phyloP scores from a whole-genome alignment of 352 stramenopile species.

The Phytophthora citrophthora region DNA sequence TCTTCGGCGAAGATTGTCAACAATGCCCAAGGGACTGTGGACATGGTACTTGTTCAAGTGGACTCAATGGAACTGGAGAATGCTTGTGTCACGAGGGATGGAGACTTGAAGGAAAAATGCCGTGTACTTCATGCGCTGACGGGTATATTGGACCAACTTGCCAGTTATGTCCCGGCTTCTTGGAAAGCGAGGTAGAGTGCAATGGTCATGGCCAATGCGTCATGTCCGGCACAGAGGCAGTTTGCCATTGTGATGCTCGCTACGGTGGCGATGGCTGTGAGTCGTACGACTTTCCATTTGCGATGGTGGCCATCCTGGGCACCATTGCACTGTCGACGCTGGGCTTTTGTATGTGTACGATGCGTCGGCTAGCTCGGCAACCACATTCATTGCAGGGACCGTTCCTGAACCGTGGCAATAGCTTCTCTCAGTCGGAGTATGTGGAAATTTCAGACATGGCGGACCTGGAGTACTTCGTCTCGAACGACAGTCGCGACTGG shows the following conservation, averaged over 20 bases:
- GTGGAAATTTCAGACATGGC: constrained; percentile 88
- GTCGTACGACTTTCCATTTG: constrained; percentile 86
- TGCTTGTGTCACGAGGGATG: constrained; percentile 83
- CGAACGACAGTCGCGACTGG: constrained; percentile 88
- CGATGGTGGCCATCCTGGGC: constrained; percentile 81
- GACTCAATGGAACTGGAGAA: constrained; percentile 76
- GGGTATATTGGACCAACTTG: constrained; percentile 81
- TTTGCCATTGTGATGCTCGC: constrained; percentile 77
- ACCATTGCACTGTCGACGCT: constrained; percentile 83
- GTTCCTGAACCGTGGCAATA: constrained; percentile 66
- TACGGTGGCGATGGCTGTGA: constrained; percentile 80
- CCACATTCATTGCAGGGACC: constrained; percentile 52
- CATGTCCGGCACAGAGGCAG: constrained; percentile 54
- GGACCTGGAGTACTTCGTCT: constrained; percentile 89
- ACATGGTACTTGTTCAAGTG: constrained; percentile 79
- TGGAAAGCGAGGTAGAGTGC: constrained; percentile 75
- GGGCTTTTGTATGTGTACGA: constrained; percentile 89
- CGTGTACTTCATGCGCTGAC: constrained; percentile 76
- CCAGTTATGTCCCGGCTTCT: constrained; percentile 72
- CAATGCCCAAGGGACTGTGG: constrained; percentile 75
- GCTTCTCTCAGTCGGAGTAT: constrained; percentile 84
- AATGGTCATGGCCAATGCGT: constrained; percentile 74
- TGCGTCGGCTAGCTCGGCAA: constrained; percentile 78
- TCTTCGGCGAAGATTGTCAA: constrained; percentile 77
- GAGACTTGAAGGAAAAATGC: constrained; percentile 60